Evolutionary conservation across 345 rosid genomes (phyloP), one percentile per base, ranked within the genome.

Genomic region (Corymbia maculata): DNA sequence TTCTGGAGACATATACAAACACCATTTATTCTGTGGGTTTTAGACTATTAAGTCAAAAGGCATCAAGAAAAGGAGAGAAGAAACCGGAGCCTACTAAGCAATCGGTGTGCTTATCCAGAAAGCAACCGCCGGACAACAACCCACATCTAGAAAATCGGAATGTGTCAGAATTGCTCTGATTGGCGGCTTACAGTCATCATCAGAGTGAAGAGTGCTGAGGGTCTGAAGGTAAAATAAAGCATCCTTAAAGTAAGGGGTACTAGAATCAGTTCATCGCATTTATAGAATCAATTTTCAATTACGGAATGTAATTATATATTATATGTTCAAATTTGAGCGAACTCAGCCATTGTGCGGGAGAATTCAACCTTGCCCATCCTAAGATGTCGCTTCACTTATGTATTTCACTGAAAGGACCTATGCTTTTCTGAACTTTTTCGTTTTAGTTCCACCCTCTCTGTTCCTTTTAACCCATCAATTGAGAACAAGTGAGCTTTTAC

Each of bases 131-230:
- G 36, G n/a, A 30, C 36, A n/a, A n/a, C n/a, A n/a, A n/a, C 19
- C 36, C n/a, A 36, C 4, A 66, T 66, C 17, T 19, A n/a, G 42
- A 66, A 66, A 66, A 15, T 3, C 36, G 13, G 75, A 9, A 13
- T 3, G 42, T 13, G 70, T 13, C 32, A 28, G 10, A 36, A n/a
- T 9, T 13, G 19, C 36, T n/a, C n/a, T 17, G 13, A 6, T 64
- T 64, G 9, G 9, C 42, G 4, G 36, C 6, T 28, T 61, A 28
- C 16, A 32, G 32, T 13, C 75, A 26, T 64, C 17, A 17, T 64
- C 42, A 36, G 42, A 36, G 42, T 36, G 21, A 0, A 14, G 9
- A 30, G 42, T 0, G 79, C 21, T 0, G 79, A 32, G 22, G 3
- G 6, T 32, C 79, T 68, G 12, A 68, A 68, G 79, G 79, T 68